Base-by-base conservation (phyloP, 768 basidiomycete genomes). In the Paxillus ammoniavirescens region DNA sequence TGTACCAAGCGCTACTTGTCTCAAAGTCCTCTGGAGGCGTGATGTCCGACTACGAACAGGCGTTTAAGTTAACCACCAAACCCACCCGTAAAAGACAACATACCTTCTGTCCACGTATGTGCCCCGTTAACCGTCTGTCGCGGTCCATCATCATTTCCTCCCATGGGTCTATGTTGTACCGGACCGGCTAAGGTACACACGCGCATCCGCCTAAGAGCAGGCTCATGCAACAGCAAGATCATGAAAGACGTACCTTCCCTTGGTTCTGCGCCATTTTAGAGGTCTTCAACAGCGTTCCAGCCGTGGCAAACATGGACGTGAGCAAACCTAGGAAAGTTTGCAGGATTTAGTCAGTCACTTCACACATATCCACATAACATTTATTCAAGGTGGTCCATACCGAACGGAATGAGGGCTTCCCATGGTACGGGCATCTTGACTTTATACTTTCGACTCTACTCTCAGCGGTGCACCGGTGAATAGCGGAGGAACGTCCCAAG, bases 391-490 rank as follows among this genome's bases (percentile, higher is more conserved):
- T 8, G 18, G 47, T 47, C 47, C 57, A 54, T 56, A 94, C 95
- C 95, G 66, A 95, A 94, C 44, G 95, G 95, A 77, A 98, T 91
- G 62, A 98, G 82, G 48, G 95, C 93, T 77, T 98, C 94, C 88
- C 91, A 98, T 61, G 94, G 95, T 62, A 97, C 87, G 52, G 95
- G 95, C 95, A 96, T 96, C 61, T 59, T 78, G 68, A 42, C n/a
- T 2, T 18, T 17, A 45, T 47, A 3, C 31, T 50, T 26, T 31
- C 23, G 10, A 43, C 17, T 41, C 31, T 50, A 26, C 31, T 31
- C 31, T 53, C 26, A 33, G n/a, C 17, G 43, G 35, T 13, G 17
- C 26, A 33, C 14, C 17, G 43, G 35, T 13, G 17, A 45, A 52
- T 21, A 44, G 59, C 46, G 40, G 47, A 40, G 42, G n/a, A 0